Percentiles rank a stretch among this genome's conserved stretches.
Conservation (phyloP, 352 stramenopile species). For the Globisporangium takayamanum region DNA sequence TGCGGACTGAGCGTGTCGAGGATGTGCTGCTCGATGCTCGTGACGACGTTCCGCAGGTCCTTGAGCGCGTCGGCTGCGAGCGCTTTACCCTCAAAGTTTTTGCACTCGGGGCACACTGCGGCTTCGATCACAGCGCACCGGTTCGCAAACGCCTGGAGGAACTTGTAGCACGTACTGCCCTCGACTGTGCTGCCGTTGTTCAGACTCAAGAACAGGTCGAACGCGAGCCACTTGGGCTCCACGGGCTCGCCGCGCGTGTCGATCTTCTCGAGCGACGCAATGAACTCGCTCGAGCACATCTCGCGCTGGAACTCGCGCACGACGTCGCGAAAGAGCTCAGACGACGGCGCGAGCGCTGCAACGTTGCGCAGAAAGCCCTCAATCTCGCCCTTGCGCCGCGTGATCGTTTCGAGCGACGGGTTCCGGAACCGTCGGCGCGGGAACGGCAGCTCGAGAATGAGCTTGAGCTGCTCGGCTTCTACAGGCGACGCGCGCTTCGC, state of each 20-base stretch:
- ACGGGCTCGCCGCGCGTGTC: constrained; percentile 53
- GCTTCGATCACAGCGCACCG: constrained; percentile 60
- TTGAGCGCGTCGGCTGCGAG: constrained; percentile 50
- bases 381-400: constrained; percentile 48
- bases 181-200: constrained; percentile 61
- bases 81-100: constrained; percentile 40
- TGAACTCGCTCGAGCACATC: constrained; percentile 73
- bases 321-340: constrained; percentile 44
- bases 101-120: constrained; percentile 45
- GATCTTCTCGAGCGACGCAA: constrained; percentile 67
- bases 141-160: constrained; percentile 69
- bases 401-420: constrained; percentile 33
- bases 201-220: constrained; percentile 66
- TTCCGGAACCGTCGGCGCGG: constrained; percentile 51
- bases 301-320: constrained; percentile 61
- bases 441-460: constrained; percentile 69
- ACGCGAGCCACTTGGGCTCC: constrained; percentile 73
- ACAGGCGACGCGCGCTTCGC: constrained; percentile 27
- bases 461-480: constrained; percentile 62
- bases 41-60: constrained; percentile 61
- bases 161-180: constrained; percentile 72
- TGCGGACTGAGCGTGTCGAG: constrained; percentile 52
- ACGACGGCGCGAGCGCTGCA: constrained; percentile 51
- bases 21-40: constrained; percentile 75
- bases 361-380: constrained; percentile 75